Base-by-base conservation (phyloP, 2,329 filamentous ascomycete species). In the Aspergillus sp. region DNA sequence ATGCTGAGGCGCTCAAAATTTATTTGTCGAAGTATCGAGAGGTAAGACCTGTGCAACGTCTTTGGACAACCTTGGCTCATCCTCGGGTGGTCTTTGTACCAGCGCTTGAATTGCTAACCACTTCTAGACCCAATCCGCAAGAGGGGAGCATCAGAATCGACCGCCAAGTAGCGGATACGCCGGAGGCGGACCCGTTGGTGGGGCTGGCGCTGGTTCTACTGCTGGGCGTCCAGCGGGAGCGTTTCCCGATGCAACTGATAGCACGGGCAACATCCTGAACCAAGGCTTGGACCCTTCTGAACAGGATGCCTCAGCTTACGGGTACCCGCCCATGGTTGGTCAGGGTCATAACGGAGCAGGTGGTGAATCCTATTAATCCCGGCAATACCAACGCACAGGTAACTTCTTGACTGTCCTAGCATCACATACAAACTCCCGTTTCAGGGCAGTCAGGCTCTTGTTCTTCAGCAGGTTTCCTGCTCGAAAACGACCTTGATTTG, bases 11-110 rank as follows among this genome's bases (percentile, higher is more conserved):
- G 1, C 82, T 99, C 58, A 99, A 99, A 79, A 97, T 99, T 66
- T 99, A 99, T 75, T 84, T 99, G 43, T 91, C 93, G 59, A 95
- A 97, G 74, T 99, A 98, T 77, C 89, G 95, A 76, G 95, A 99
- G 85, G 95, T 98, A 84, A 86, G 89, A 83, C 75, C 62, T 69
- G 65, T 64, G 64, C 65, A 69, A 69, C 62, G 40, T 25, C 14
- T 55, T 37, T 43, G 46, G 27, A 35, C 53, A 41, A 41, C 55
- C 49, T 31, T 50, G 25, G 55, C 49, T 47, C 47, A 35, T 73
- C 80, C 15, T 19, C 37, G 79, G 76, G 21, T 43, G 35, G 39
- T 8, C 45, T 39, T 50, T 57, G 46, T 25, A 25, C 50, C 33
- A 31, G 49, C 31, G 31, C 25, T 23, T 25, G 33, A 31, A 43